Evolutionary conservation across 768 basidiomycete genomes (phyloP).

Genomic region (Kwoniella bestiolae): DNA sequence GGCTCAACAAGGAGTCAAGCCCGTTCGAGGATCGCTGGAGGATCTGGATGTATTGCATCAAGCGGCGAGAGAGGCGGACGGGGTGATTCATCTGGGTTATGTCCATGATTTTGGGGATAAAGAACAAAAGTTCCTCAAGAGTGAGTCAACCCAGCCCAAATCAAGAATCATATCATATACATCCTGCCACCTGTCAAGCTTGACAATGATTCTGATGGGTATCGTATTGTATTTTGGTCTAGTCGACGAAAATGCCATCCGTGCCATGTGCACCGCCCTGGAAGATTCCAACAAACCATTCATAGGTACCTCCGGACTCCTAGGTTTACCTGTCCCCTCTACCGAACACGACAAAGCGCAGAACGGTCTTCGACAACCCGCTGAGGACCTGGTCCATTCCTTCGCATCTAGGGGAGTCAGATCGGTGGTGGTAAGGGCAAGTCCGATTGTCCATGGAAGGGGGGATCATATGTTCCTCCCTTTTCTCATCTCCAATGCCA

Average conservation of each 20-base stretch:
- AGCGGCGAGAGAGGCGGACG: conserved; percentile 32
- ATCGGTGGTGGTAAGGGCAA: conserved; percentile 4
- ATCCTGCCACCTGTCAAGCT: too few relatives aligned
- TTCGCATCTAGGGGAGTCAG: conserved; percentile 26
- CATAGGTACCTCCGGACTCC: conserved; percentile 24
- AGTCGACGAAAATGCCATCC: conserved; percentile 37
- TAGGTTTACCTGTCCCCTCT: too few relatives aligned
- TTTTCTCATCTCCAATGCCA: conserved; percentile 21
- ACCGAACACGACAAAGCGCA: background rate
- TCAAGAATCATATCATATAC: too few relatives aligned
- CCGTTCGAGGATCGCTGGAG: conserved; percentile 28
- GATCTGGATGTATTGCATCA: conserved; percentile 34
- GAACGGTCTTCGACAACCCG: background rate
- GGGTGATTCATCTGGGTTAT: conserved; percentile 43
- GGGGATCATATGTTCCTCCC: conserved; percentile 31
- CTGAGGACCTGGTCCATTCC: conserved; percentile 17
- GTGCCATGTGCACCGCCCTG: conserved; percentile 26
- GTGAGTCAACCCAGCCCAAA: too few relatives aligned
- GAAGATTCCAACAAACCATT: conserved; percentile 36
- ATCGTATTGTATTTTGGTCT: too few relatives aligned
- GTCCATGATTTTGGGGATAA: conserved; percentile 31
- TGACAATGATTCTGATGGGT: too few relatives aligned
- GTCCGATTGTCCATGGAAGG: conserved; percentile 8
- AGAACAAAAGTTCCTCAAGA: background rate
- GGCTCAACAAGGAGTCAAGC: conserved; percentile 21